A percentile compares a stretch with the other conserved stretches of the same genome.
phyloP scores from a whole-genome alignment of 2,329 filamentous ascomycete genomes.

The Pseudocercospora fijiensis region DNA sequence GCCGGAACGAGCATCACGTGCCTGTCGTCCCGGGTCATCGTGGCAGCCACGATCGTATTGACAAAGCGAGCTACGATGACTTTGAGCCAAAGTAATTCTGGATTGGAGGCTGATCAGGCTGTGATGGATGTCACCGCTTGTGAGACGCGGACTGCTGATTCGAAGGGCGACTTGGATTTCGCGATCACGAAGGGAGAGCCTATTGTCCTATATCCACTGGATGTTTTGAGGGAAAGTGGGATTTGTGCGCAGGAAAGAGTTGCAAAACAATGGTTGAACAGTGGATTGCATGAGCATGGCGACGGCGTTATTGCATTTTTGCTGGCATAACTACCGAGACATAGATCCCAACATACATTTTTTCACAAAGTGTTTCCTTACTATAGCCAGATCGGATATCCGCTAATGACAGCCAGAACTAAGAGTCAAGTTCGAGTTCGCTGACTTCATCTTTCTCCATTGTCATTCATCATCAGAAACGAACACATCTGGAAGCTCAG shows the following conservation, averaged over 20 bases:
- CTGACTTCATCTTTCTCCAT: neutral
- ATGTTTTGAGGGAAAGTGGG: conserved; percentile 38
- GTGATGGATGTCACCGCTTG: conserved; percentile 48
- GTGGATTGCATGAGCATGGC: neutral
- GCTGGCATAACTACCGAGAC: neutral
- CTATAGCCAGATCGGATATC: neutral
- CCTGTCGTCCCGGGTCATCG: neutral
- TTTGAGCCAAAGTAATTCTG: conserved; percentile 11
- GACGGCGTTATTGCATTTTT: neutral
- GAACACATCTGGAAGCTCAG: neutral
- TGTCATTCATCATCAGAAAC: neutral
- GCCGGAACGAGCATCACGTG: neutral
- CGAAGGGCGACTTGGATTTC: conserved; percentile 46
- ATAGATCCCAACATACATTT: neutral
- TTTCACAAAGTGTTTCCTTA: neutral
- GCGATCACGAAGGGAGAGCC: conserved; percentile 48
- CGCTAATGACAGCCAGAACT: neutral
- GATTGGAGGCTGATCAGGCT: conserved; percentile 10
- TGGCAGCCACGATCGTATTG: neutral
- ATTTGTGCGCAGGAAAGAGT: conserved; percentile 33
- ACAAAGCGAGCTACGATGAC: neutral
- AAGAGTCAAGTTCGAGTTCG: neutral
- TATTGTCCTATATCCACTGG: conserved; percentile 43
- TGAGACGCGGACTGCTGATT: conserved; percentile 44
- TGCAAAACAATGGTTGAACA: neutral